Conservation (phyloP, 805 yeast genomes). For the Clavispora carvajalis region DNA sequence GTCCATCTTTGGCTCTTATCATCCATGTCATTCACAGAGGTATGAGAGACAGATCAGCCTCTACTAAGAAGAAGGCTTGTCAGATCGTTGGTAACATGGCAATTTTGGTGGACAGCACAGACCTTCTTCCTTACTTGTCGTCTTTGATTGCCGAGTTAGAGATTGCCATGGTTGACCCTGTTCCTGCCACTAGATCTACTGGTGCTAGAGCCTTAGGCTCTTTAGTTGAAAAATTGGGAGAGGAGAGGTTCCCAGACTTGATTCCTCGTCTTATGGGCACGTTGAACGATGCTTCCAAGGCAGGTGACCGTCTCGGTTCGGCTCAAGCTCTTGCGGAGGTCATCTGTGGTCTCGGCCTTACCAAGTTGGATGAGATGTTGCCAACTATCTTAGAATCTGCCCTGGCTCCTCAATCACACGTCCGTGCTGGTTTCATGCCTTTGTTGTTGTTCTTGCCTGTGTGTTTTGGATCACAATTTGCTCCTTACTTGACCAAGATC, state of each 20-base stretch:
- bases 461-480: slow-evolving; percentile 85
- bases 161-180: slow-evolving; percentile 96
- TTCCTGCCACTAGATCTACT: slow-evolving; percentile 93
- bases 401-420: slow-evolving; percentile 55
- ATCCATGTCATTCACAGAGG: slow-evolving; percentile 95
- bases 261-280: slow-evolving; percentile 75
- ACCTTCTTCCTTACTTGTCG: slow-evolving; percentile 76
- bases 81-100: slow-evolving; percentile 99
- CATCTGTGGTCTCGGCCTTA: slow-evolving; percentile 82
- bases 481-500: slow-evolving; percentile 79
- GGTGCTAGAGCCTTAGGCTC: slow-evolving; percentile 98
- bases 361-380: slow-evolving; percentile 81
- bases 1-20: slow-evolving; percentile 92
- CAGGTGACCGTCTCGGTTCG: slow-evolving; percentile 93
- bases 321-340: slow-evolving; percentile 97
- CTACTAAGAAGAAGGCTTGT: slow-evolving; percentile 87
- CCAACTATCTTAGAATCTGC: slow-evolving; percentile 77
- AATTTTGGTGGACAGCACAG: slow-evolving; percentile 83
- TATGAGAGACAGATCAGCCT: slow-evolving; percentile 90
- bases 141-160: slow-evolving; percentile 78
- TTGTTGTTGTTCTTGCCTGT: slow-evolving; percentile 85
- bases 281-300: slow-evolving; percentile 66
- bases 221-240: slow-evolving; percentile 92
- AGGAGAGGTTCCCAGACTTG: slow-evolving; percentile 88
- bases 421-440: slow-evolving; percentile 92